phyloP scores from a whole-genome alignment of 192 early-diverging fungal genomes.

The Helicostylum pulchrum region DNA sequence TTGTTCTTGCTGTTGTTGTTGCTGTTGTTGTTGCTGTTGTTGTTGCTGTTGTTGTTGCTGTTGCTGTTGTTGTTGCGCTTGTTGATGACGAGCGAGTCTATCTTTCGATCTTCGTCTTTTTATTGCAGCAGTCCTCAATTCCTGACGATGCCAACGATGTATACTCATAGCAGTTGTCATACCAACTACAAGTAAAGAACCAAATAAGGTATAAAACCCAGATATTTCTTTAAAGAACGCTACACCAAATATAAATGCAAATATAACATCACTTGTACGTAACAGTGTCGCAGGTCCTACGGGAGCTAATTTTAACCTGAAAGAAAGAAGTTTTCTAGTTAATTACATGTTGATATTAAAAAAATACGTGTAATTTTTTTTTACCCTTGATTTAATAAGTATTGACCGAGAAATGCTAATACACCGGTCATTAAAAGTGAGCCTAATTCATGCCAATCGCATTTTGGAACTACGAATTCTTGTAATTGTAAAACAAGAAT shows the following conservation, averaged over 20 bases:
- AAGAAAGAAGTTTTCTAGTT: background rate
- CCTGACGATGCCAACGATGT: slow-evolving; percentile 50
- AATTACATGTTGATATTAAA: background rate
- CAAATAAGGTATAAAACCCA: slow-evolving; percentile 45
- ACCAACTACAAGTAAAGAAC: slow-evolving; percentile 57
- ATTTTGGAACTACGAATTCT: slow-evolving; percentile 30
- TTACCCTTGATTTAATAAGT: slow-evolving; percentile 66
- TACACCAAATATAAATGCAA: slow-evolving; percentile 74
- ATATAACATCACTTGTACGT: slow-evolving; percentile 76
- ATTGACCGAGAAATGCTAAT: slow-evolving; percentile 67
- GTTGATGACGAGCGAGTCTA: background rate
- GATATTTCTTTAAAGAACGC: slow-evolving; percentile 66
- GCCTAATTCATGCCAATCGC: slow-evolving; percentile 44
- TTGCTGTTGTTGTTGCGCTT: background rate
- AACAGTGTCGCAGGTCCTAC: slow-evolving; percentile 66
- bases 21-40: background rate
- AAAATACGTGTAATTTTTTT: slow-evolving; percentile 1
- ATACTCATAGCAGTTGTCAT: slow-evolving; percentile 61
- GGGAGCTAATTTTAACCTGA: slow-evolving; percentile 63
- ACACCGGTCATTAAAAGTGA: slow-evolving; percentile 41
- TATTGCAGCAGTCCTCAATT: background rate
- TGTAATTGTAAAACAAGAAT: slow-evolving; percentile 37
- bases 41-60: background rate
- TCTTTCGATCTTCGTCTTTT: slow-evolving; percentile 2
- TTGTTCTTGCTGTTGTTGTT: background rate